Conservation (phyloP, 805 yeast species). For the Pichia nanzhaoensis region DNA sequence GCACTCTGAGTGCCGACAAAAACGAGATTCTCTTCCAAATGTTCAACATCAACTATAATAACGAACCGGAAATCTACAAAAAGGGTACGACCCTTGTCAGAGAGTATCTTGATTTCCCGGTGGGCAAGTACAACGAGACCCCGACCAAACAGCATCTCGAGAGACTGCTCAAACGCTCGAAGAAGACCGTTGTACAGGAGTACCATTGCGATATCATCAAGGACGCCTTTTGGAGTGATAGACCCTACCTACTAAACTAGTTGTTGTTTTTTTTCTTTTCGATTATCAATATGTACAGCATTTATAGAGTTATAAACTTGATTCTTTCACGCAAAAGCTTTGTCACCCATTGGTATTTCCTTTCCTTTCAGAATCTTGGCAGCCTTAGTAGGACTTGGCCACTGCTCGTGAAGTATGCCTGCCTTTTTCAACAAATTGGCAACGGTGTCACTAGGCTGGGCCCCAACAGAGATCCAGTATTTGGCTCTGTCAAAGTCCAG, state of each 20-base stretch:
- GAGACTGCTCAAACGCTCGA: conserved; percentile 40
- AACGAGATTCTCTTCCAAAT: conserved; percentile 76
- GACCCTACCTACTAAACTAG: conserved; percentile 32
- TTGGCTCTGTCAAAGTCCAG: conserved; percentile 84
- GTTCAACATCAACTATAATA: conserved; percentile 83
- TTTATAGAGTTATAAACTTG: background rate
- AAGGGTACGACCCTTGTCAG: conserved; percentile 71
- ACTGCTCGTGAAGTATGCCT: conserved; percentile 55
- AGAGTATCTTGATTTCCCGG: conserved; percentile 28
- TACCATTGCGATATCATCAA: conserved; percentile 58
- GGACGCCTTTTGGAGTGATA: conserved; percentile 53
- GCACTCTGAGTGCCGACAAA: conserved; percentile 78
- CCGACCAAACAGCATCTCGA: conserved; percentile 42
- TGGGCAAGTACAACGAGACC: conserved; percentile 4
- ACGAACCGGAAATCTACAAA: conserved; percentile 80
- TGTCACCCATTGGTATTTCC: conserved; percentile 20
- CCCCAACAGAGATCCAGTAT: conserved; percentile 97
- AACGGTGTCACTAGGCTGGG: conserved; percentile 85
- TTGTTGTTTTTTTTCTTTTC: conserved; percentile 3
- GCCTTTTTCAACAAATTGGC: conserved; percentile 69
- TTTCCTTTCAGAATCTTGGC: conserved; percentile 18
- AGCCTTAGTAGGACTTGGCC: conserved; percentile 44
- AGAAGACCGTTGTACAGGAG: conserved; percentile 38
- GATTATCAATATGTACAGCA: conserved; percentile 8
- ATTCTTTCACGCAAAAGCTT: conserved; percentile 19